phyloP scores from a whole-genome alignment of 2,329 filamentous ascomycete species.

The Exophiala bonariae region DNA sequence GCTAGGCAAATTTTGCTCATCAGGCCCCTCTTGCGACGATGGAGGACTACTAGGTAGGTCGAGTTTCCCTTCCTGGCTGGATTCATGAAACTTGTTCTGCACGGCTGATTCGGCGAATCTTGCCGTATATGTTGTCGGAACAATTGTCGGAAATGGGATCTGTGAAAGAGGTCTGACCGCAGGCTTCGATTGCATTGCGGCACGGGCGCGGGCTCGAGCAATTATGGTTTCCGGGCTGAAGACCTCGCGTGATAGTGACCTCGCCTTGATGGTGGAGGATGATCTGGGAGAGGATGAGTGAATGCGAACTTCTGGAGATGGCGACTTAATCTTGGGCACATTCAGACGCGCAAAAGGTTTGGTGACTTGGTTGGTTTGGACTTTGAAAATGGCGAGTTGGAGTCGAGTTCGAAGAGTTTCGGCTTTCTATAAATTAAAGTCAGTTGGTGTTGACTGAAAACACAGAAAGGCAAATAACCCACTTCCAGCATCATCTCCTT shows the following conservation, averaged over 20 bases:
- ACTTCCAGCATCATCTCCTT: conserved; percentile 26
- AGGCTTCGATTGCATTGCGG: conserved; percentile 19
- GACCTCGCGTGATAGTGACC: not conserved
- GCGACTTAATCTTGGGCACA: conserved; percentile 12
- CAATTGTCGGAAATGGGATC: conserved; percentile 19
- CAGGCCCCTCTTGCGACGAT: conserved; percentile 1
- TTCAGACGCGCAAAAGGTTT: conserved; percentile 26
- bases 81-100: not conserved
- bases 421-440: conserved; percentile 20
- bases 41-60: conserved; percentile 22
- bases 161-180: conserved; percentile 12
- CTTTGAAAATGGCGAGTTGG: conserved; percentile 30
- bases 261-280: conserved; percentile 17
- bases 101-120: conserved; percentile 11
- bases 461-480: not conserved
- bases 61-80: not conserved
- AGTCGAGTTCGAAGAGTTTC: conserved; percentile 27
- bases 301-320: conserved; percentile 9
- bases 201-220: conserved; percentile 23
- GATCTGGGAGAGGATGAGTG: conserved; percentile 15
- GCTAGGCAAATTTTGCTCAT: not conserved
- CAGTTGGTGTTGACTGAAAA: not conserved
- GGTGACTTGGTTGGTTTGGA: conserved; percentile 28
- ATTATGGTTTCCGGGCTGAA: conserved; percentile 21
- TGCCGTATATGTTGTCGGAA: conserved; percentile 24